Percentiles rank a stretch among this genome's conserved stretches.
These are phyloP conservation scores for Viridothelium virens DNA, from an alignment of 495 filamentous ascomycete genomes.

Conservation along the genomic window DNA sequence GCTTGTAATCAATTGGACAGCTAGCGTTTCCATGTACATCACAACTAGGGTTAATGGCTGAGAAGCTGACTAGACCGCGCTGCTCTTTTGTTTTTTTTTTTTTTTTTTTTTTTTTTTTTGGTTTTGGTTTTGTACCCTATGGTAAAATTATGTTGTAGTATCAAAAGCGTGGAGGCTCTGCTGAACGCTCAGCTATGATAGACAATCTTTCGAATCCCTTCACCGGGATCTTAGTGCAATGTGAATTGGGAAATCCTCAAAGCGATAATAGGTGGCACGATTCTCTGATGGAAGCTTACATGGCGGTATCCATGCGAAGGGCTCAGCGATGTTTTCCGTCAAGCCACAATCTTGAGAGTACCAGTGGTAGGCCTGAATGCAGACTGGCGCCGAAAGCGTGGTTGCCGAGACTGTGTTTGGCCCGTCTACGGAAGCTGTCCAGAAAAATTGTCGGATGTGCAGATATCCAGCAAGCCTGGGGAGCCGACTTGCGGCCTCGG, in stretches of 20 bases:
- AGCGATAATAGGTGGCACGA: background rate
- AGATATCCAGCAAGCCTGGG: background rate
- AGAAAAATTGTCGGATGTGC: background rate
- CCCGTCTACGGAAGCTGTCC: background rate
- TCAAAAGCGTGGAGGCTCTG: background rate
- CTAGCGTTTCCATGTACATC: conserved; percentile 9
- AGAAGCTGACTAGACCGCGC: background rate
- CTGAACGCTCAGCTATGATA: background rate
- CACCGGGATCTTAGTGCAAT: no score
- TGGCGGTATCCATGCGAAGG: no score
- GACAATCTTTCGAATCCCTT: no score
- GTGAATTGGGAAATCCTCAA: background rate
- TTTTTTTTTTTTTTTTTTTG: background rate
- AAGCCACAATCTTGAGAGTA: no score
- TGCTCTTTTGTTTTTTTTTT: background rate
- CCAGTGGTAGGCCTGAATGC: background rate
- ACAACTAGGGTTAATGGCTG: background rate
- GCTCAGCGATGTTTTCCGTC: no score
- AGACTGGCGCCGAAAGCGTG: no score
- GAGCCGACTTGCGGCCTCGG: background rate
- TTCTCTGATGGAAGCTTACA: no score
- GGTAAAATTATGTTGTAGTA: background rate
- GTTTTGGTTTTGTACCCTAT: background rate
- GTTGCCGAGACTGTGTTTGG: background rate
- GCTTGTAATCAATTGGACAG: background rate